phyloP scores from a whole-genome alignment of 805 yeast species.

The Torulaspora franciscae region DNA sequence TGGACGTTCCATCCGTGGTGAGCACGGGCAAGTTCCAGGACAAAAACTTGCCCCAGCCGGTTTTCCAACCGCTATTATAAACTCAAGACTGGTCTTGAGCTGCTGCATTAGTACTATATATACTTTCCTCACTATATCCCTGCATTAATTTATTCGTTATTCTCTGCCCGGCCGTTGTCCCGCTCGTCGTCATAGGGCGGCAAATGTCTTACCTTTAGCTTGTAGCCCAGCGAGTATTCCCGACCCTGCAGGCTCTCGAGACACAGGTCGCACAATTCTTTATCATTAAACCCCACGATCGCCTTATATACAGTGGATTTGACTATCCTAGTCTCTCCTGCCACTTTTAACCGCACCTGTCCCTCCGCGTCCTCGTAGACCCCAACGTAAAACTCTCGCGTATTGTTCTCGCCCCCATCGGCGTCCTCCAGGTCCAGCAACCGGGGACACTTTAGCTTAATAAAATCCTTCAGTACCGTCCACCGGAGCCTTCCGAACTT shows the following conservation, averaged over 20 bases:
- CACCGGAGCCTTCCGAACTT: conserved; percentile 34
- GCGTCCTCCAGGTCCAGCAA: conserved; percentile 19
- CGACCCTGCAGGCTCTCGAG: conserved; percentile 25
- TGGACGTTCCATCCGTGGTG: conserved; percentile 9
- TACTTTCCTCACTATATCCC: background rate
- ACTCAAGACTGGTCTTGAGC: conserved; percentile 8
- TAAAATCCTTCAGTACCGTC: conserved; percentile 38
- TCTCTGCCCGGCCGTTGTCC: background rate
- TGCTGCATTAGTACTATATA: background rate
- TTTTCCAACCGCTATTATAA: conserved; percentile 29
- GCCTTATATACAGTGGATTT: conserved; percentile 32
- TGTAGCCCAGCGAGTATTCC: conserved; percentile 32
- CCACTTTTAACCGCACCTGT: conserved; percentile 12
- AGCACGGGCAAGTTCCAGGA: conserved; percentile 21
- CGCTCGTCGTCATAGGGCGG: conserved; percentile 25
- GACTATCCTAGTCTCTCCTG: conserved; percentile 5
- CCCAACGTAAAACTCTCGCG: conserved; percentile 36
- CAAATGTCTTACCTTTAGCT: conserved; percentile 22
- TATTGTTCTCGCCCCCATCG: conserved; percentile 20
- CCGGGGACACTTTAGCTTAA: conserved; percentile 33
- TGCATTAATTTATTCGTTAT: conserved; percentile 7
- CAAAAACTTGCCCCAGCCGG: conserved; percentile 32
- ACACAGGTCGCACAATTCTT: conserved; percentile 28
- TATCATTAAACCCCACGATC: conserved; percentile 34
- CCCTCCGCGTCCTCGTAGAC: conserved; percentile 32